Evolutionary conservation across 495 filamentous ascomycete genomes (phyloP).

Genomic region (Hypoxylon crocopeplum): DNA sequence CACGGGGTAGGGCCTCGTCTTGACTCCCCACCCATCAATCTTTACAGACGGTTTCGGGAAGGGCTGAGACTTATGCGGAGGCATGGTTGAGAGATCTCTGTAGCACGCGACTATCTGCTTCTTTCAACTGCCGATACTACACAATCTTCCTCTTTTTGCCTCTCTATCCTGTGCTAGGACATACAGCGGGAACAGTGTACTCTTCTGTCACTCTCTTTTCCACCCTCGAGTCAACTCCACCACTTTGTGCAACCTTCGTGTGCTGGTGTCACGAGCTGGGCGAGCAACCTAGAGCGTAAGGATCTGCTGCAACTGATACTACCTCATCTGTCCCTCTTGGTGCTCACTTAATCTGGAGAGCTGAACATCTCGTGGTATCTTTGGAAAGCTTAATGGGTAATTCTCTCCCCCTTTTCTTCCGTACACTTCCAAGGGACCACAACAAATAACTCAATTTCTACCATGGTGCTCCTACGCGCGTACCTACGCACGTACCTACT

Average conservation of each 20-base stretch:
- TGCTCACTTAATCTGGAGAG: not conserved
- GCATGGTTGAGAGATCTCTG: conserved; percentile 32
- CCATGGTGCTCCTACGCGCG: conserved; percentile 1
- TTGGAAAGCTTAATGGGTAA: conserved; percentile 1
- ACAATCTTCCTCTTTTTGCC: conserved; percentile 36
- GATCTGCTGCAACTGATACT: conserved; percentile 13
- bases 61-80: conserved; percentile 36
- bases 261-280: conserved; percentile 25
- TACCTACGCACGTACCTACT: no score
- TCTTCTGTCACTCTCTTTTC: conserved; percentile 10
- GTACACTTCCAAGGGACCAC: not conserved
- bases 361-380: conserved; percentile 5
- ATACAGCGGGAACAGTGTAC: conserved; percentile 28
- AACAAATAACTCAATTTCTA: not conserved
- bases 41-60: conserved; percentile 36
- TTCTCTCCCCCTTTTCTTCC: not conserved
- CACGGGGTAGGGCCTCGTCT: conserved; percentile 4
- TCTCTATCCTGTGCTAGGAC: conserved; percentile 31
- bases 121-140: conserved; percentile 37
- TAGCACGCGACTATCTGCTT: conserved; percentile 36
- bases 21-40: conserved; percentile 23
- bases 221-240: conserved; percentile 26
- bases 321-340: conserved; percentile 16
- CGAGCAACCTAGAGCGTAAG: conserved; percentile 14
- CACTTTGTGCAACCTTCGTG: conserved; percentile 20